Base-by-base conservation (phyloP, 352 stramenopile genomes). In the Phytophthora vignae region DNA sequence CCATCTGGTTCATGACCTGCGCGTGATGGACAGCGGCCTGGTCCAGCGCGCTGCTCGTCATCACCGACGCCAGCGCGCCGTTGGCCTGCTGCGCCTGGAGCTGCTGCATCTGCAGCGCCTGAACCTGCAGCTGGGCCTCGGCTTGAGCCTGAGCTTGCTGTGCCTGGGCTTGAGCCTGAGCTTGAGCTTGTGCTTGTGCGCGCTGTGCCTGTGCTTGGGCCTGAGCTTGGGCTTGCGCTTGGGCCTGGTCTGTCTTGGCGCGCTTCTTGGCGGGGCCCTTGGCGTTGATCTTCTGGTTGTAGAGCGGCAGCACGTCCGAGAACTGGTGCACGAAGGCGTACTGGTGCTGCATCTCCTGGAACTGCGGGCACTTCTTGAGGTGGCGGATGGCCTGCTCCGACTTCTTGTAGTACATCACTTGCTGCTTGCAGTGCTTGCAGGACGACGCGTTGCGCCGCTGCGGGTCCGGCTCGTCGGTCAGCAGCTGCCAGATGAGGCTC, bases 371-470 rank as follows among this genome's bases (percentile, higher is more conserved):
- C 60, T 93, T 93, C 55, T 95, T 95, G 11, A 95, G 53, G 62
- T 95, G 88, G 33, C 88, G 86, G 48, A 95, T 90, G 19, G 86
- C 86, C 60, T 95, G 88, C 77, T 95, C 88, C 31, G 88, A 95
- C 60, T 94, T 95, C 58, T 95, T 95, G 73, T 95, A 95, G 75
- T 95, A 95, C 25, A 91, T 57, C 44, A 95, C 88, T 38, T 93
- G 82, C 66, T 94, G 83, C 74, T 95, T 93, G 76, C 88, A 95
- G 71, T 95, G 88, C 71, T 95, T 95, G 73, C 88, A 95, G 29
- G 83, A 70, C 33, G 88, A 83, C 8, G 88, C 74, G 57, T 94
- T 94, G 69, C 86, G 86, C 10, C 86, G 83, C 66, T 95, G 86
- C 56, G 88, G 88, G 72, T 93, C 83, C 14, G 83, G 81, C 55